Evolutionary conservation across 306 rosid species (phyloP).

Genomic region (Cyclanthera cordifolia): DNA sequence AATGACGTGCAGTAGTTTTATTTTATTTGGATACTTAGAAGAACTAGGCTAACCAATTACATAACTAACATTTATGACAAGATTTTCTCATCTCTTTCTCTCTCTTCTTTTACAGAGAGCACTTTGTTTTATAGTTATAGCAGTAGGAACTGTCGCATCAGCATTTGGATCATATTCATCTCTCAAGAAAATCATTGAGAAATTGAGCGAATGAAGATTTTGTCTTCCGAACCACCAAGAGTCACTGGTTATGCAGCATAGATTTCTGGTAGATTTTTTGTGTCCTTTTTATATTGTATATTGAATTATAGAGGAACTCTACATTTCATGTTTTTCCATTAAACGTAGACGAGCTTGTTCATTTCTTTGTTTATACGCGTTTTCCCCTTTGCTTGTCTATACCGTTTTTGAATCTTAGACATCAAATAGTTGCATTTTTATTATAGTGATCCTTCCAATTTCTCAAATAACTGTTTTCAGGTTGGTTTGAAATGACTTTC

Average conservation of each 20-base stretch:
- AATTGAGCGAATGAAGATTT: conserved; percentile 34
- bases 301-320: conserved; percentile 2
- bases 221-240: conserved; percentile 1
- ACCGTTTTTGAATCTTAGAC: not conserved
- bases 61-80: not conserved
- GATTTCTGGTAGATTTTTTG: conserved; percentile 12
- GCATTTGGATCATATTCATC: conserved; percentile 46
- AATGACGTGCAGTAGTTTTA: too few relatives aligned
- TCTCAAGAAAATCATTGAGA: conserved; percentile 38
- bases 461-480: not conserved
- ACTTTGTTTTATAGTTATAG: conserved; percentile 43
- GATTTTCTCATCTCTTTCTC: not conserved
- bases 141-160: conserved; percentile 37
- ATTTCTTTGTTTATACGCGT: not conserved
- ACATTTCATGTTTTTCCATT: not conserved
- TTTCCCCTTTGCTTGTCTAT: not conserved
- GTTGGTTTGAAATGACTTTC: not conserved
- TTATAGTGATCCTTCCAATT: not conserved
- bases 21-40: not conserved
- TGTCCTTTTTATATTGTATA: not conserved
- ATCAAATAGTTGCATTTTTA: conserved; percentile 2
- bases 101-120: conserved; percentile 28
- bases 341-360: not conserved
- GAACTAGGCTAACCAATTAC: not conserved
- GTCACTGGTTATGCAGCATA: not conserved